Percentiles rank a stretch among this genome's conserved stretches.
phyloP scores from a whole-genome alignment of 2,329 filamentous ascomycete species.

The Verticillium nubilum region DNA sequence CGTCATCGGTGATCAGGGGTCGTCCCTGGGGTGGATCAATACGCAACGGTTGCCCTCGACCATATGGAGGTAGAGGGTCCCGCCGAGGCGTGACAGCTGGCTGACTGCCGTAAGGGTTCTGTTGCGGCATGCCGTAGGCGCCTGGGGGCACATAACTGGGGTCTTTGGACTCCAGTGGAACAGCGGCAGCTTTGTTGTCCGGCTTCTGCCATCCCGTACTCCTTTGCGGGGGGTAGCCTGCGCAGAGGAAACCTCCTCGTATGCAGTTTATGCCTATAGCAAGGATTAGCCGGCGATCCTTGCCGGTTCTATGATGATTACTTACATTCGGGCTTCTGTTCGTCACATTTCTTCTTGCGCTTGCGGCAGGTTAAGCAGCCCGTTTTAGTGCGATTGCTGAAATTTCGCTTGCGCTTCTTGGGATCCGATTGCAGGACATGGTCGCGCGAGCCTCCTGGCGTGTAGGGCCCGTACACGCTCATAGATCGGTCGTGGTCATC shows the following conservation, averaged over 20 bases:
- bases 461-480: conserved; percentile 38
- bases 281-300: conserved; percentile 10
- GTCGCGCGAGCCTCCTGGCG: conserved; percentile 36
- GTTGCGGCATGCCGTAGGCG: conserved; percentile 57
- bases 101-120: conserved; percentile 28
- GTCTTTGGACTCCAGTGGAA: conserved; percentile 82
- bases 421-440: conserved; percentile 51
- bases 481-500: conserved; percentile 35
- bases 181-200: conserved; percentile 59
- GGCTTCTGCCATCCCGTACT: conserved; percentile 70
- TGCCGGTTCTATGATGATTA: conserved; percentile 9
- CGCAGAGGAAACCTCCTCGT: conserved; percentile 84
- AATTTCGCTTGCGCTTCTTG: conserved; percentile 72
- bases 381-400: conserved; percentile 94
- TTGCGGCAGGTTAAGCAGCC: conserved; percentile 88
- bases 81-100: conserved; percentile 36
- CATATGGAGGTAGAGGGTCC: conserved; percentile 51
- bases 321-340: conserved; percentile 87
- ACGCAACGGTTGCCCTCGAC: conserved; percentile 53
- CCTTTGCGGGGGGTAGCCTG: conserved; percentile 80
- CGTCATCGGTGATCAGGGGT: conserved; percentile 50
- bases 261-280: conserved; percentile 76
- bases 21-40: conserved; percentile 59
- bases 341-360: conserved; percentile 97
- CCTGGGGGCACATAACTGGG: conserved; percentile 55